Percentiles rank a stretch among this genome's conserved stretches.
phyloP scores from a whole-genome alignment of 768 basidiomycete species.

The Suillus americanus region DNA sequence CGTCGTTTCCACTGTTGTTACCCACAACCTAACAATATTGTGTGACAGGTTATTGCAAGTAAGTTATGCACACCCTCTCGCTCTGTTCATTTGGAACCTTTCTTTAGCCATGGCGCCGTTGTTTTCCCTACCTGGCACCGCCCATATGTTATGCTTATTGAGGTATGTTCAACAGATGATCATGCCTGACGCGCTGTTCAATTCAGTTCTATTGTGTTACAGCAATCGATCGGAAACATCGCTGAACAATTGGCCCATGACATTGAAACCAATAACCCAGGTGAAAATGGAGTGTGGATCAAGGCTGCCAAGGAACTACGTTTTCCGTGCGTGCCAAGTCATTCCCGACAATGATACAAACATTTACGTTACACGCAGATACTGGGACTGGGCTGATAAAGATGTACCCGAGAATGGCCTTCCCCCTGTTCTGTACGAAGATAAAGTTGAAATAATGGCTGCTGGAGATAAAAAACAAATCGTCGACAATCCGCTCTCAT shows the following conservation, averaged over 20 bases:
- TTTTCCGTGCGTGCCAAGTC: slow-evolving; percentile 23
- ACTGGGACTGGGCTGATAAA: slow-evolving; percentile 31
- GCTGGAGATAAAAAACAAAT: slow-evolving; percentile 6
- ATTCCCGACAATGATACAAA: background rate
- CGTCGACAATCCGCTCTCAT: slow-evolving; percentile 21
- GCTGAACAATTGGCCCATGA: slow-evolving; percentile 24
- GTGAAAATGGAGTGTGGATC: slow-evolving; percentile 20
- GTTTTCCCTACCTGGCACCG: slow-evolving; percentile 28
- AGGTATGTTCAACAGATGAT: slow-evolving; percentile 13
- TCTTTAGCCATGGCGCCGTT: slow-evolving; percentile 19
- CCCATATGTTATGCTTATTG: slow-evolving; percentile 28
- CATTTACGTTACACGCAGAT: slow-evolving; percentile 12
- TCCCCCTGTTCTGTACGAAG: slow-evolving; percentile 19
- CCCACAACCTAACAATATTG: background rate
- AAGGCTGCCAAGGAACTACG: slow-evolving; percentile 22
- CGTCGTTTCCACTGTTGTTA: background rate
- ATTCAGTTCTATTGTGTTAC: background rate
- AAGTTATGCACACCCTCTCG: slow-evolving; percentile 3
- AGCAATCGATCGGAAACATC: slow-evolving; percentile 29
- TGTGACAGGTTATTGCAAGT: slow-evolving; percentile 29
- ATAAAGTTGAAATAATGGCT: slow-evolving; percentile 13
- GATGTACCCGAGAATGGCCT: slow-evolving; percentile 18
- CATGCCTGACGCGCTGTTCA: background rate
- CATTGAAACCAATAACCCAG: slow-evolving; percentile 20
- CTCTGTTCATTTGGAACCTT: background rate